Base-by-base conservation (phyloP, 768 basidiomycete species). In the Flagelloscypha sp. region DNA sequence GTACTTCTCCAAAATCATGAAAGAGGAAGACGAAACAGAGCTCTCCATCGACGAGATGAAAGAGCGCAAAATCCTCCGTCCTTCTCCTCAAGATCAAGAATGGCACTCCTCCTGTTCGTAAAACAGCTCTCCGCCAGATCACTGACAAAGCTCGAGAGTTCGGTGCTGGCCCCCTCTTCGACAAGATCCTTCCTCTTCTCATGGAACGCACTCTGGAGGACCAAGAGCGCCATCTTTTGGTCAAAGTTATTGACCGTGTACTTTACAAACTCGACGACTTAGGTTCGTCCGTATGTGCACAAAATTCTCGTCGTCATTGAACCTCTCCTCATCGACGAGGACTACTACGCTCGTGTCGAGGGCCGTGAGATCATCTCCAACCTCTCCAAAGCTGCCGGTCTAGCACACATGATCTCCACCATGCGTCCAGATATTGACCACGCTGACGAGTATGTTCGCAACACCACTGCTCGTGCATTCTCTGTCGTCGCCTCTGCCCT, bases 281-380 rank as follows among this genome's bases (percentile, higher is more conserved):
- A 84, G 22, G 83, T 84, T 29, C 74, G 82, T 21, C 82, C 82
- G 7, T 84, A 84, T 50, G 93, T 98, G 5, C 95, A 99, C 73
- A 98, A 98, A 64, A 98, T 99, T 47, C 77, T 99, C 28, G 95
- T 99, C 53, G 95, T 98, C 59, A 99, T 99, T 48, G 95, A 99
- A 62, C 95, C 95, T 1, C 73, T 99, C 6, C 78, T 99, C 54
- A 98, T 98, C 52, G 94, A 99, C 58, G 94, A 97, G 57, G 95
- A 84, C 51, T 74, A 75, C 53, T 76, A 73, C 36, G 70, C 71
- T 33, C 75, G 76, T 46, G 79, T 83, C 29, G 82, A 84, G 57
- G 82, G 82, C 34, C 76, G 81, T 12, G 83, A 84, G 56, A 84
- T 84, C 53, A 84, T 84, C 48, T 79, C 76, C 35, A 84, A 84